Percentiles rank a stretch among this genome's conserved stretches.
These are phyloP conservation scores for Globisporangium orthogonon DNA, from an alignment of 352 stramenopile genomes.

Conservation along the genomic window DNA sequence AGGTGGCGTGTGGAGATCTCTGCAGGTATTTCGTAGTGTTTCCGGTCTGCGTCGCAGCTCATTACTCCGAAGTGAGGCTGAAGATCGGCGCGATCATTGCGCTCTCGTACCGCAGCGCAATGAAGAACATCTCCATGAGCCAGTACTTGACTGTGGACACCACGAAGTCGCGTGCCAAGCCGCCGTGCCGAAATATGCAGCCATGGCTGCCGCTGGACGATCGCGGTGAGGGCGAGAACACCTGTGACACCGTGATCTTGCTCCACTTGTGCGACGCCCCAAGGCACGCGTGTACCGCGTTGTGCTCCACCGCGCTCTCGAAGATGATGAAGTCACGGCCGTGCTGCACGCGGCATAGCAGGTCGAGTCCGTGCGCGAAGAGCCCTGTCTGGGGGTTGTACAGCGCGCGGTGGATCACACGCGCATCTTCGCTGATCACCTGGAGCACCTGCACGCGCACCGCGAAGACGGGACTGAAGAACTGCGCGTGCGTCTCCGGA, in stretches of 20 bases:
- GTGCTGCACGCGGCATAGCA: slow-evolving; percentile 42
- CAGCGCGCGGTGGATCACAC: slow-evolving; percentile 49
- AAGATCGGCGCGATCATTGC: slow-evolving; percentile 47
- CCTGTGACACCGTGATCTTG: slow-evolving; percentile 38
- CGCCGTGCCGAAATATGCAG: slow-evolving; percentile 43
- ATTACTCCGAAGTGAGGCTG: slow-evolving; percentile 15
- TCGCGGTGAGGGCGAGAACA: slow-evolving; percentile 22
- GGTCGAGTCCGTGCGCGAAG: slow-evolving; percentile 44
- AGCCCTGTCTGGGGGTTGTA: slow-evolving; percentile 50
- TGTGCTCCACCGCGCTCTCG: slow-evolving; percentile 39
- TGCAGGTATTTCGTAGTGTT: too few relatives aligned
- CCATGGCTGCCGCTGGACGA: slow-evolving; percentile 4
- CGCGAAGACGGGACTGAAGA: slow-evolving; percentile 31
- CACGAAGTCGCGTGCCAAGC: slow-evolving; percentile 34
- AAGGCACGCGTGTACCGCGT: slow-evolving; percentile 46
- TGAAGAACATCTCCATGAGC: slow-evolving; percentile 57
- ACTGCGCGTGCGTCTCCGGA: slow-evolving; percentile 25
- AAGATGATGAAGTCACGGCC: slow-evolving; percentile 51
- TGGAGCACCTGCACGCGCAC: slow-evolving; percentile 49
- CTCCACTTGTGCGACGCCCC: slow-evolving; percentile 42
- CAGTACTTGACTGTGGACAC: slow-evolving; percentile 41
- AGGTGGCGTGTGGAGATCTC: too few relatives aligned
- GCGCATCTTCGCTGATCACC: slow-evolving; percentile 36
- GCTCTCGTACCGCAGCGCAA: slow-evolving; percentile 53
- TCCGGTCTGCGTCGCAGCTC: neutral